Conservation (phyloP, 768 basidiomycete species). For the Cystobasidium tubakii region DNA sequence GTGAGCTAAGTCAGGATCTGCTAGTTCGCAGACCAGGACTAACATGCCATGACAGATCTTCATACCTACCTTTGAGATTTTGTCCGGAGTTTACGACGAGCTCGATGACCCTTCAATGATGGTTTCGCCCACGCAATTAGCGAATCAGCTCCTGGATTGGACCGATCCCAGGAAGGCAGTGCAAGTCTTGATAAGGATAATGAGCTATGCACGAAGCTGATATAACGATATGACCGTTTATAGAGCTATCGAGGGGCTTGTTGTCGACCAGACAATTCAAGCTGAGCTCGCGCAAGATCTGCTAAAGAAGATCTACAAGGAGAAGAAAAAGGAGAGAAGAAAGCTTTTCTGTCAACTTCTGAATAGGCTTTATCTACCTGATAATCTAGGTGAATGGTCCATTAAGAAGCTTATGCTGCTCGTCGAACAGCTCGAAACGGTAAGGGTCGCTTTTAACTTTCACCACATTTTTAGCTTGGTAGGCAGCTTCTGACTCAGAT, state of each 20-base stretch:
- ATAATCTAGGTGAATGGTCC: constrained; percentile 48
- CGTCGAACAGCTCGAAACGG: constrained; percentile 58
- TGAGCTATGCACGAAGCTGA: neutral
- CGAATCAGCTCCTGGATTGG: constrained; percentile 53
- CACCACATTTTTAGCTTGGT: neutral
- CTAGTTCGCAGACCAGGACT: neutral
- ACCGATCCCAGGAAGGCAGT: constrained; percentile 52
- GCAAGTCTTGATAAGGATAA: constrained; percentile 44
- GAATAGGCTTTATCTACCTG: constrained; percentile 51
- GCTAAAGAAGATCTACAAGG: constrained; percentile 47
- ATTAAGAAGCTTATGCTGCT: constrained; percentile 57
- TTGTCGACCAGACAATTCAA: constrained; percentile 48
- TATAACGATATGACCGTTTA: neutral
- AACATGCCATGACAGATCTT: constrained; percentile 48
- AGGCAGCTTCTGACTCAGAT: constrained; percentile 46
- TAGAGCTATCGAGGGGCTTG: constrained; percentile 48
- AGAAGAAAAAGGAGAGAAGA: constrained; percentile 49
- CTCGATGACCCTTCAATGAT: constrained; percentile 49
- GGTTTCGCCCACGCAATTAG: constrained; percentile 50
- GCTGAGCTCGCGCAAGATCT: constrained; percentile 50
- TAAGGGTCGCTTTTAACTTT: too few species aligned
- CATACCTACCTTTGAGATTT: constrained; percentile 49
- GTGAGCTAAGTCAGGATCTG: constrained; percentile 49
- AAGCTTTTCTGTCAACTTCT: constrained; percentile 51
- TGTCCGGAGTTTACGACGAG: constrained; percentile 50